Conservation (phyloP, 192 early-diverging fungal genomes). For the Mortierella hygrophila region DNA sequence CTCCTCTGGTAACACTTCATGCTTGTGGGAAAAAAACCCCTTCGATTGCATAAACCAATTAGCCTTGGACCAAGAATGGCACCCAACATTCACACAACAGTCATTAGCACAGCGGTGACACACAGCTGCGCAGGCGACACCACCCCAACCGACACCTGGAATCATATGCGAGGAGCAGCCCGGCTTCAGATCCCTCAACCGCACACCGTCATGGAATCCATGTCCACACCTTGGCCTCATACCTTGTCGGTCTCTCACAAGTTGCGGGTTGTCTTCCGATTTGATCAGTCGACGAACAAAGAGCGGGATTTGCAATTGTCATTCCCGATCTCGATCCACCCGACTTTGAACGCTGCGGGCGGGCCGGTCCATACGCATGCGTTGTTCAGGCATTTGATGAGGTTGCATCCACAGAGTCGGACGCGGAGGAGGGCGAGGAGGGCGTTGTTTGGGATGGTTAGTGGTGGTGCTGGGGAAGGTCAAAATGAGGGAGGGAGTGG, state of each 20-base stretch:
- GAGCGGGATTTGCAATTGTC: slow-evolving; percentile 46
- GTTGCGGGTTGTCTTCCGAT: slow-evolving; percentile 27
- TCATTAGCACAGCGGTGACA: slow-evolving; percentile 36
- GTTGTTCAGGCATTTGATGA: not conserved
- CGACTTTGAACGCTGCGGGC: slow-evolving; percentile 9
- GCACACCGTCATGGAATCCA: slow-evolving; percentile 7
- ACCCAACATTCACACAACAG: not conserved
- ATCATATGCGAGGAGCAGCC: not conserved
- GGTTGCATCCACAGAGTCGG: not conserved
- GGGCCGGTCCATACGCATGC: slow-evolving; percentile 26
- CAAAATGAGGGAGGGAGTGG: too few relatives aligned
- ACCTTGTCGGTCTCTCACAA: slow-evolving; percentile 24
- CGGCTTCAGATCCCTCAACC: slow-evolving; percentile 48
- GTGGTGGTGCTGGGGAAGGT: not conserved
- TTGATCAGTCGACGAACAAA: slow-evolving; percentile 15
- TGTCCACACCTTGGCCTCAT: slow-evolving; percentile 6
- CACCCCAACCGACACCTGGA: slow-evolving; percentile 16
- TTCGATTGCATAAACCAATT: not conserved
- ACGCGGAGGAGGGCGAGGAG: not conserved
- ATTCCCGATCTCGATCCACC: slow-evolving; percentile 33
- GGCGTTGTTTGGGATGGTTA: not conserved
- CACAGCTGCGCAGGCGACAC: slow-evolving; percentile 15
- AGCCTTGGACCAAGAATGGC: slow-evolving; percentile 21
- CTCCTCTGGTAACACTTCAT: not conserved
- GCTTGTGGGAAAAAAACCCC: not conserved